Base-by-base conservation (phyloP, 495 filamentous ascomycete genomes). In the Penicillium goetzii region DNA sequence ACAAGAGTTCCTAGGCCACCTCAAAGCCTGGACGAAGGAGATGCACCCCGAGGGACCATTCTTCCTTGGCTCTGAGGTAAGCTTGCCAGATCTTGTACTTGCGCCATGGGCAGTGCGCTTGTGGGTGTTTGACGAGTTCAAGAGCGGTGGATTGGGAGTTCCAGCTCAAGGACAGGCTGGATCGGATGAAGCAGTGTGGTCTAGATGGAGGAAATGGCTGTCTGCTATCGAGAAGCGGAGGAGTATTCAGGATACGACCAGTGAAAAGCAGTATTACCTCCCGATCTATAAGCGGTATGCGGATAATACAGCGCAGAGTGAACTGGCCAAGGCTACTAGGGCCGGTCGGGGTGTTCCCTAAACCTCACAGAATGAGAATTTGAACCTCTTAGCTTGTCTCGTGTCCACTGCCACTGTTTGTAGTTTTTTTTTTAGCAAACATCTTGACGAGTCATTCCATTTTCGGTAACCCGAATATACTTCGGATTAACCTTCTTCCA, bases 101-200 rank as follows among this genome's bases (percentile, higher is more conserved):
- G 88, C 86, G 33, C 88, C 88, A 9, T 90, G 86, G 88, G 83
- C 85, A 8, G 80, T 89, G 63, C 79, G 89, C 52, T 67, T 91
- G 57, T 91, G 86, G 77, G 76, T 90, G 34, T 88, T 91, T 68
- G 88, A 92, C 70, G 79, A 89, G 58, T 91, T 86, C 62, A 92
- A 92, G 67, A 19, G 21, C 3, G 87, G 84, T 1, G 88, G 86
- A 0, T 61, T 85, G 23, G 83, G 84, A 0, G 78, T 92, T 38
- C 87, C 87, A 3, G 78, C 78, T 1, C 58, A 78, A 60, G 74
- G 82, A 55, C 40, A 72, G 61, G 81, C 77, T 23, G 83, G 81
- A 0, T 60, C 75, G 17, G 82, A 86, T 63, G 83, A 88, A 51
- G 66, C 68, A 56, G 69, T 80, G 23, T 91, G 87, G 89, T 68